A percentile compares a stretch with the other conserved stretches of the same genome.
These are phyloP conservation scores for Polysphondylium violaceum DNA, from an alignment of 78 protist species.

Conservation along the genomic window DNA sequence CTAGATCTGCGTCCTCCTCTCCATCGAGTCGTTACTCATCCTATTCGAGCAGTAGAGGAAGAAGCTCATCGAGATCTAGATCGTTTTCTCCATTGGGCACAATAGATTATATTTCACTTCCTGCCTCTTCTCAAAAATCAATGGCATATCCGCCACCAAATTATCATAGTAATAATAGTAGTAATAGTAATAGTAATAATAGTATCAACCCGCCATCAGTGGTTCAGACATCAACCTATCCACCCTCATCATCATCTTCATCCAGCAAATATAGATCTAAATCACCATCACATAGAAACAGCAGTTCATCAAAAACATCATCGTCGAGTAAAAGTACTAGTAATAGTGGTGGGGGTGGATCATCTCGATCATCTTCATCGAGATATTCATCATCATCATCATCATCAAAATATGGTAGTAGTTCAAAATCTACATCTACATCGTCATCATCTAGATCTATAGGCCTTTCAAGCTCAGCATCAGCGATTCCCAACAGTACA, in stretches of 20 bases:
- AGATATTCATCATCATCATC: slow-evolving; percentile 4
- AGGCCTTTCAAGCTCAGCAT: not conserved
- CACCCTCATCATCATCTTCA: not conserved
- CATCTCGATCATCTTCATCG: not conserved
- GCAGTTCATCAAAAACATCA: not conserved
- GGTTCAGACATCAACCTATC: not conserved
- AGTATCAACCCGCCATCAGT: not conserved
- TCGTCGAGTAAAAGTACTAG: not conserved
- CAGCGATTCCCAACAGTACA: not conserved
- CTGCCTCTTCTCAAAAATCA: no score
- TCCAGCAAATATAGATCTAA: not conserved
- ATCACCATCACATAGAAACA: not conserved
- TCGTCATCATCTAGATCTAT: not conserved
- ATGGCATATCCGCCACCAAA: no score
- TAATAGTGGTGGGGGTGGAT: no score
- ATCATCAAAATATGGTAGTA: not conserved
- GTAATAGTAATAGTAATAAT: not conserved
- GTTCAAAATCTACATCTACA: not conserved
- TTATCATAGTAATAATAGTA: not conserved
- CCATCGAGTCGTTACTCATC: no score
- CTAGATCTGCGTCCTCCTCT: no score
- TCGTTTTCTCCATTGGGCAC: not conserved
- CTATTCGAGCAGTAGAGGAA: no score
- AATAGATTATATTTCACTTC: no score
- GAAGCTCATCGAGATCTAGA: not conserved